Percentiles rank a stretch among this genome's conserved stretches.
phyloP scores from a whole-genome alignment of 352 stramenopile species.

The Sclerospora graminicola region DNA sequence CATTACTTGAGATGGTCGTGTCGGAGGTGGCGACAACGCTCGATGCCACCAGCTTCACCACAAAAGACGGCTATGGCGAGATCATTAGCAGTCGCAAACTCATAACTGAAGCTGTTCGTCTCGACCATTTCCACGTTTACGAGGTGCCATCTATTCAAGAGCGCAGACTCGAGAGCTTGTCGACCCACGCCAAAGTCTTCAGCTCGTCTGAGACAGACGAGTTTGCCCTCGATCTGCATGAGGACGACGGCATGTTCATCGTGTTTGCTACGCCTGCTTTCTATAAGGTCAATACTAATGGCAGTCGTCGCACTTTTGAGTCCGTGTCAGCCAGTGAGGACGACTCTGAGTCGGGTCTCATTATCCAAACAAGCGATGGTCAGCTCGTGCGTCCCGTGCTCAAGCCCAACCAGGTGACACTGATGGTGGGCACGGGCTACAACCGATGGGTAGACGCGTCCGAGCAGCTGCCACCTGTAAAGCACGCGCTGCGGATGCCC shows the following conservation, averaged over 20 bases:
- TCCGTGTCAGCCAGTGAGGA: slow-evolving; percentile 17
- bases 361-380: slow-evolving; percentile 37
- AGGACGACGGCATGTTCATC: slow-evolving; percentile 54
- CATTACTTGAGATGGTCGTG: slow-evolving; percentile 38
- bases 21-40: slow-evolving; percentile 29
- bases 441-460: slow-evolving; percentile 39
- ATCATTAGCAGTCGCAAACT: slow-evolving; percentile 34
- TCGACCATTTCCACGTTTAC: slow-evolving; percentile 62
- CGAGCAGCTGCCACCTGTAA: slow-evolving; percentile 35
- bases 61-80: slow-evolving; percentile 27
- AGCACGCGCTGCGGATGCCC: slow-evolving; percentile 52
- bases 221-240: slow-evolving; percentile 40
- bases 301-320: slow-evolving; percentile 13
- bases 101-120: slow-evolving; percentile 37
- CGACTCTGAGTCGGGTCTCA: slow-evolving; percentile 33
- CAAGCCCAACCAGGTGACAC: slow-evolving; percentile 36
- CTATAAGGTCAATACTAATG: slow-evolving; percentile 33
- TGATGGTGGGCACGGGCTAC: slow-evolving; percentile 55
- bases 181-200: background rate
- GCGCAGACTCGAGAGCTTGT: slow-evolving; percentile 7
- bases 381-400: slow-evolving; percentile 36
- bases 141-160: slow-evolving; percentile 18
- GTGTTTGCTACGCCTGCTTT: slow-evolving; percentile 39
- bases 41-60: slow-evolving; percentile 33
- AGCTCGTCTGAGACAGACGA: slow-evolving; percentile 22